Conservation (phyloP, 345 rosid species). For the Hirschfeldia incana region DNA sequence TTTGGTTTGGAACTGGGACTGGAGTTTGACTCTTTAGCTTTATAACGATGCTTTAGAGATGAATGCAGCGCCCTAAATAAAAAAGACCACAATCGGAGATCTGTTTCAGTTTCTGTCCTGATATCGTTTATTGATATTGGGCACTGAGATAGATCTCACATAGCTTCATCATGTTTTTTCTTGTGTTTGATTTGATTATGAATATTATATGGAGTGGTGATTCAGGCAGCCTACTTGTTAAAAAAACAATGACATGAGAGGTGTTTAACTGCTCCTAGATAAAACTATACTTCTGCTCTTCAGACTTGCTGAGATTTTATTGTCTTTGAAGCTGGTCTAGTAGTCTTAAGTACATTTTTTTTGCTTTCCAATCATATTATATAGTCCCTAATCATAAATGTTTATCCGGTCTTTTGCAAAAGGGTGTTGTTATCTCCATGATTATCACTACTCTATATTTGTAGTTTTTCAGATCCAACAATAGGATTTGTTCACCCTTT, state of each 20-base stretch:
- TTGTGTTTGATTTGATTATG: not conserved
- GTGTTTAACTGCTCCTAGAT: slow-evolving; percentile 80
- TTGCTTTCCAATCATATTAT: not conserved
- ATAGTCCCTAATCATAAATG: not conserved
- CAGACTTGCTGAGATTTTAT: slow-evolving; percentile 73
- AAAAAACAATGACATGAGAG: slow-evolving; percentile 46
- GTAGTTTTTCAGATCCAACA: too few relatives aligned
- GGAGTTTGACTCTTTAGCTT: slow-evolving; percentile 46
- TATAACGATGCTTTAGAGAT: slow-evolving; percentile 39
- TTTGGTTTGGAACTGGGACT: slow-evolving; percentile 18
- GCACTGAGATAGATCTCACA: slow-evolving; percentile 21
- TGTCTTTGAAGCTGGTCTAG: slow-evolving; percentile 86
- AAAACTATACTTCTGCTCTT: slow-evolving; percentile 65
- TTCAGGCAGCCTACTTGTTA: slow-evolving; percentile 84
- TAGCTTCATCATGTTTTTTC: not conserved
- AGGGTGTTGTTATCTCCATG: not conserved
- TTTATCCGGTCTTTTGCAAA: not conserved
- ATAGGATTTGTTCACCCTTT: not conserved
- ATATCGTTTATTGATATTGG: slow-evolving; percentile 1
- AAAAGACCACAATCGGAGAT: slow-evolving; percentile 37
- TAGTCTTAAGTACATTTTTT: slow-evolving; percentile 59
- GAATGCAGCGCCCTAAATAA: slow-evolving; percentile 43
- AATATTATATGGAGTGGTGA: slow-evolving; percentile 49
- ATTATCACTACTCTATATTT: too few relatives aligned
- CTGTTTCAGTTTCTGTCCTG: slow-evolving; percentile 15